A percentile compares a stretch with the other conserved stretches of the same genome.
Conservation (phyloP, 768 basidiomycete genomes). For the Phlegmacium glaucopus region DNA sequence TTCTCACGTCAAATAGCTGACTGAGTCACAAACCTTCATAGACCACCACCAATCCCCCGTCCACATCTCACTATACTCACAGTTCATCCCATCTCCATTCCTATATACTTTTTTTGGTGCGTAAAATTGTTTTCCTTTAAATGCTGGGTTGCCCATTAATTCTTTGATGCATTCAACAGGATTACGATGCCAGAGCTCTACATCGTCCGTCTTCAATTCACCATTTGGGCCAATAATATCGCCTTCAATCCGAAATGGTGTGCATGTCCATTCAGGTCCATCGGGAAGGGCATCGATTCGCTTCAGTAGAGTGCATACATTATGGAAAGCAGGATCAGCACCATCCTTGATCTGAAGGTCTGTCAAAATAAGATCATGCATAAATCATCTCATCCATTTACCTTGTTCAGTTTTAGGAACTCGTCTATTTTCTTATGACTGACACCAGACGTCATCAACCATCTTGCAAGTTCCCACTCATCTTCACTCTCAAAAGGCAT, state of each 20-base stretch:
- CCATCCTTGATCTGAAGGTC: constrained; percentile 17
- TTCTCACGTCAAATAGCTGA: too few species aligned
- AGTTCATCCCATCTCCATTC: too few species aligned
- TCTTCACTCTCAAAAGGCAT: constrained; percentile 27
- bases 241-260: constrained; percentile 14
- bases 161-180: constrained; percentile 30
- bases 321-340: constrained; percentile 20
- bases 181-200: constrained; percentile 12
- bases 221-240: not conserved
- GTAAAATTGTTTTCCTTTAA: constrained; percentile 25
- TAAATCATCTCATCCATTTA: constrained; percentile 8
- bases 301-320: constrained; percentile 18
- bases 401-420: constrained; percentile 27
- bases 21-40: too few species aligned
- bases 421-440: constrained; percentile 27
- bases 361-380: not conserved
- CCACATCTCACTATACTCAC: too few species aligned
- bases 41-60: too few species aligned
- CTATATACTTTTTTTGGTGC: too few species aligned
- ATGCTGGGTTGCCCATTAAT: constrained; percentile 32
- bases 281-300: constrained; percentile 22
- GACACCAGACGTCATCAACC: constrained; percentile 23
- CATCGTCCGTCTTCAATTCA: not conserved
- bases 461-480: constrained; percentile 32
- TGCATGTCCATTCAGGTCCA: constrained; percentile 22